phyloP scores from a whole-genome alignment of 208 protist species.

The Leishmania lainsoni region DNA sequence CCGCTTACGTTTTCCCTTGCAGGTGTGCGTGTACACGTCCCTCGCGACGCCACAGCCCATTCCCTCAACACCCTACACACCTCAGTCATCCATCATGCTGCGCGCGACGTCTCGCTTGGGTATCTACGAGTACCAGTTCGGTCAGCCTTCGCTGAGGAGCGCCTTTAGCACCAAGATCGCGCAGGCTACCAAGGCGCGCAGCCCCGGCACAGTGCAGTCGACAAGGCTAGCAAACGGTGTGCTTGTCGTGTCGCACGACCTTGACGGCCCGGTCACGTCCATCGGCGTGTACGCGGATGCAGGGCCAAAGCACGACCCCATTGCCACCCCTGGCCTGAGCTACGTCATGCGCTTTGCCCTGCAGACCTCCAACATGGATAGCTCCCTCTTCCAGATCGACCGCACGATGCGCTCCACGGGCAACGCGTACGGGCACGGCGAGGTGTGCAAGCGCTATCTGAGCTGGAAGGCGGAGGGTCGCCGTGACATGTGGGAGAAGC shows the following conservation, averaged over 20 bases:
- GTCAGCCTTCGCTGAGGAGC: constrained; percentile 70
- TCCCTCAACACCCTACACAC: neutral
- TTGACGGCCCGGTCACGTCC: constrained; percentile 62
- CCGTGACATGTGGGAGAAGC: constrained; percentile 79
- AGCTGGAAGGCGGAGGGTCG: constrained; percentile 78
- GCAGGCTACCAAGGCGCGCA: constrained; percentile 23
- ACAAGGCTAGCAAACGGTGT: constrained; percentile 77
- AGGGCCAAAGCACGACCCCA: constrained; percentile 83
- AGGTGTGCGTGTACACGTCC: neutral
- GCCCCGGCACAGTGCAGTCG: constrained; percentile 42
- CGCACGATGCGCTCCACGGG: constrained; percentile 79
- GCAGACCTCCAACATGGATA: constrained; percentile 87
- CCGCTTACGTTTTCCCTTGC: neutral
- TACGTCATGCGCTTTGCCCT: constrained; percentile 88
- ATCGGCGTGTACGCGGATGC: constrained; percentile 80
- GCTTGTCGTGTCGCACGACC: constrained; percentile 75
- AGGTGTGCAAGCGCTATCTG: constrained; percentile 77
- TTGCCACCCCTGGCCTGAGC: constrained; percentile 72
- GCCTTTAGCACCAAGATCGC: constrained; percentile 59
- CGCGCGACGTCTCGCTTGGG: constrained; percentile 46
- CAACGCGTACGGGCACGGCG: constrained; percentile 75
- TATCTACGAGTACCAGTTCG: constrained; percentile 85
- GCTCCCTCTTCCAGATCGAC: constrained; percentile 86
- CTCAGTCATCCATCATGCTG: constrained; percentile 39
- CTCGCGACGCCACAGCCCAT: neutral